Percentiles rank a stretch among this genome's conserved stretches.
These are phyloP conservation scores for Microdochium bolleyi DNA, from an alignment of 2,329 filamentous ascomycete genomes.

Conservation along the genomic window DNA sequence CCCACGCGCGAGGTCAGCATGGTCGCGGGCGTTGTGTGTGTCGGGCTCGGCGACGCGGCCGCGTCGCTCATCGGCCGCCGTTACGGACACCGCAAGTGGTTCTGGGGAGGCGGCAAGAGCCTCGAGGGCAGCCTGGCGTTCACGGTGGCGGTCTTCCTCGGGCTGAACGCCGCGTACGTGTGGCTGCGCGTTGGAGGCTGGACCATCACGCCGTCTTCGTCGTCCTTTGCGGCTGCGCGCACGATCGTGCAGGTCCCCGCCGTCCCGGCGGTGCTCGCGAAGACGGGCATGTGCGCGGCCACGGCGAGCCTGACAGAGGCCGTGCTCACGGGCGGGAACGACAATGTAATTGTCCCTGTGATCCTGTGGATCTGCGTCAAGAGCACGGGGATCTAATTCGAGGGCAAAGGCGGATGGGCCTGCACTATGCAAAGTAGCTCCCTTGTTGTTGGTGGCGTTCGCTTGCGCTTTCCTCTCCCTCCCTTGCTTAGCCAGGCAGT, in stretches of 20 bases:
- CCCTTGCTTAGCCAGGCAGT: no score
- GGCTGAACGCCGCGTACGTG: constrained; percentile 58
- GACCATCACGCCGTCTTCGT: constrained; percentile 56
- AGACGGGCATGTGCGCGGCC: constrained; percentile 64
- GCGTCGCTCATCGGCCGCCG: constrained; percentile 84
- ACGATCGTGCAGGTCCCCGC: neutral
- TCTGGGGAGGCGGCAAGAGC: constrained; percentile 95
- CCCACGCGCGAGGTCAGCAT: constrained; percentile 72
- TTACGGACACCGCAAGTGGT: constrained; percentile 83
- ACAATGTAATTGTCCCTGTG: constrained; percentile 95
- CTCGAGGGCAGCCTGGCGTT: constrained; percentile 84
- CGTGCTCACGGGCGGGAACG: constrained; percentile 91
- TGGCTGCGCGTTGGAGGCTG: constrained; percentile 78
- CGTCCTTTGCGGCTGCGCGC: constrained; percentile 38
- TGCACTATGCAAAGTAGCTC: no score
- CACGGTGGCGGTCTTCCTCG: constrained; percentile 66
- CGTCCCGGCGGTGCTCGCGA: constrained; percentile 22
- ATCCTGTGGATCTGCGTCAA: constrained; percentile 89
- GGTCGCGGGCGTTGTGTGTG: constrained; percentile 87
- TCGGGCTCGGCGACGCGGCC: constrained; percentile 90
- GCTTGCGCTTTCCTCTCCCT: no score
- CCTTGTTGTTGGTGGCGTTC: no score
- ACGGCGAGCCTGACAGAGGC: constrained; percentile 90
- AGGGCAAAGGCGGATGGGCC: no score
- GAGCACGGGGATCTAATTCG: constrained; percentile 57